Percentiles rank a stretch among this genome's conserved stretches.
Conservation (phyloP, 495 filamentous ascomycete genomes). For the Darksidea phi region DNA sequence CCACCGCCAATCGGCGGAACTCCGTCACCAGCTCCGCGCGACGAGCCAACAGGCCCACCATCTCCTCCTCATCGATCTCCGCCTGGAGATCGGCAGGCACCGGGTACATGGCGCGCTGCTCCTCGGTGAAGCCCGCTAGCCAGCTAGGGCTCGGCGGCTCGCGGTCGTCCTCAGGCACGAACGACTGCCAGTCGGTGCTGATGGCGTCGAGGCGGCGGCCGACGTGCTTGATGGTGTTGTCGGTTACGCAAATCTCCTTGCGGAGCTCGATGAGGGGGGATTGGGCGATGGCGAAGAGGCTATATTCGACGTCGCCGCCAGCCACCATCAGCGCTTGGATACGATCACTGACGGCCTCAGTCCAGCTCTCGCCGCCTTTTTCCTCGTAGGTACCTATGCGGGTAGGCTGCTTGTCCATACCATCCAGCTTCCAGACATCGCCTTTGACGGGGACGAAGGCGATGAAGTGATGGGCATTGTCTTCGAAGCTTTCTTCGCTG, state of each 20-base stretch:
- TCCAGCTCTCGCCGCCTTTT: constrained; percentile 42
- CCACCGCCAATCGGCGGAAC: constrained; percentile 20
- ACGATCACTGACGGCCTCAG: constrained; percentile 52
- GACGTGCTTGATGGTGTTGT: constrained; percentile 46
- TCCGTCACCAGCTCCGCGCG: constrained; percentile 21
- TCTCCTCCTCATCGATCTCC: constrained; percentile 17
- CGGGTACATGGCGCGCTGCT: not conserved
- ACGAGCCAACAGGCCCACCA: constrained; percentile 40
- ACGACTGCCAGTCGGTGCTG: constrained; percentile 38
- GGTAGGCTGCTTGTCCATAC: constrained; percentile 71
- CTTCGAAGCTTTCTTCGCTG: constrained; percentile 39
- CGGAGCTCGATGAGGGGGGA: constrained; percentile 52
- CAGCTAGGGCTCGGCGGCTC: not conserved
- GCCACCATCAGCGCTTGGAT: constrained; percentile 20
- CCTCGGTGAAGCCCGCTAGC: constrained; percentile 8
- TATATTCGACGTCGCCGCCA: constrained; percentile 56
- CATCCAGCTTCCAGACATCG: constrained; percentile 86
- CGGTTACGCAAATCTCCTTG: constrained; percentile 49
- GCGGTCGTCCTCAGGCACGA: not conserved
- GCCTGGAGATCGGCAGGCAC: not conserved
- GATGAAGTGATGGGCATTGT: constrained; percentile 77
- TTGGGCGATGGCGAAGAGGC: constrained; percentile 54
- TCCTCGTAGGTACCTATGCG: constrained; percentile 58
- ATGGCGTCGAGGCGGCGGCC: constrained; percentile 41
- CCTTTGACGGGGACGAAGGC: constrained; percentile 78